phyloP scores from a whole-genome alignment of 345 rosid genomes.

The Pistacia atlantica region DNA sequence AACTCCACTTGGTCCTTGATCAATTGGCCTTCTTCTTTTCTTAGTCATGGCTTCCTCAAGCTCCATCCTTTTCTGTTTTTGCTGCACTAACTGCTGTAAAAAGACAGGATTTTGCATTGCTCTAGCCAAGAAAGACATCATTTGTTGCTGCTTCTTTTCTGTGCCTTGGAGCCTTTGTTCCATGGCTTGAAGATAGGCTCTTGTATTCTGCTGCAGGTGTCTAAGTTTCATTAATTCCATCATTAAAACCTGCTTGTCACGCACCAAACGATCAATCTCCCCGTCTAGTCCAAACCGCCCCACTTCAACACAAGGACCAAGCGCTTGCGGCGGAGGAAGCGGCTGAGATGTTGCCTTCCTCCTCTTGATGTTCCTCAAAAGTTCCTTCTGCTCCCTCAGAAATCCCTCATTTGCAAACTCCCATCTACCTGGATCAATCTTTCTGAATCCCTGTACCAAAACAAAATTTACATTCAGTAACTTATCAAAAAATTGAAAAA shows the following conservation, averaged over 20 bases:
- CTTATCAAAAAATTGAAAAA: neutral
- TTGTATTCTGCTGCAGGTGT: conserved; percentile 69
- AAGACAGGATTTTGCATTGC: conserved; percentile 70
- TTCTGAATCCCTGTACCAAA: conserved; percentile 70
- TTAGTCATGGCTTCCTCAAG: conserved; percentile 53
- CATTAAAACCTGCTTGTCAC: conserved; percentile 62
- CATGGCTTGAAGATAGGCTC: conserved; percentile 57
- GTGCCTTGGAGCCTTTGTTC: conserved; percentile 66
- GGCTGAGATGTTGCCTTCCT: conserved; percentile 50
- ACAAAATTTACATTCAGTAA: neutral
- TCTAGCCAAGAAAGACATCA: conserved; percentile 82
- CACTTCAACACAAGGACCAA: conserved; percentile 55
- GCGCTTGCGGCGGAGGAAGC: conserved; percentile 32
- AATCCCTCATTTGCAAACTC: conserved; percentile 88
- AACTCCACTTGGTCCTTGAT: conserved; percentile 15
- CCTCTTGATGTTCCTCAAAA: conserved; percentile 74
- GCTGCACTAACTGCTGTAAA: conserved; percentile 55
- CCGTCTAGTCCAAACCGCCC: conserved; percentile 49
- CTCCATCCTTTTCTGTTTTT: conserved; percentile 51
- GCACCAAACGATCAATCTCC: conserved; percentile 52
- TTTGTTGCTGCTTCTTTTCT: conserved; percentile 81
- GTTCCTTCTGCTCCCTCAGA: conserved; percentile 66
- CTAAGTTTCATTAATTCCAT: conserved; percentile 68
- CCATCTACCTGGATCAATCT: conserved; percentile 82
- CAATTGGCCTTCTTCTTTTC: conserved; percentile 50